phyloP scores from a whole-genome alignment of 2,329 filamentous ascomycete species.

The Colletotrichum lentis region DNA sequence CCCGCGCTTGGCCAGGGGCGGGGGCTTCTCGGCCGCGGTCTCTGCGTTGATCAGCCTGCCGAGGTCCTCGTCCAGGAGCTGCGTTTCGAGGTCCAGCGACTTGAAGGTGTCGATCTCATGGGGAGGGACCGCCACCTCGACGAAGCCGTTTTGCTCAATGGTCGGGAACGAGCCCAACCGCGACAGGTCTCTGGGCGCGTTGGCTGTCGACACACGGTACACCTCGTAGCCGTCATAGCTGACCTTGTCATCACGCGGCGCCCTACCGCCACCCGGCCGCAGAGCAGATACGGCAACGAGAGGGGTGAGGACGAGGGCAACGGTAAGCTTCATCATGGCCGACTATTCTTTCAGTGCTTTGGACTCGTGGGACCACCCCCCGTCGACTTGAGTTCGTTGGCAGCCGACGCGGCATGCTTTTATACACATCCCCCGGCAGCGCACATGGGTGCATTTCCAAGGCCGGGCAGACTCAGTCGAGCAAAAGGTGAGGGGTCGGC shows the following conservation, averaged over 20 bases:
- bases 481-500: slow-evolving; percentile 27
- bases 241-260: slow-evolving; percentile 28
- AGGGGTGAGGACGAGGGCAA: slow-evolving; percentile 14
- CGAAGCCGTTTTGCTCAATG: slow-evolving; percentile 42
- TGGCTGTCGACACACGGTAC: slow-evolving; percentile 42
- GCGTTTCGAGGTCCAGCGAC: slow-evolving; percentile 41
- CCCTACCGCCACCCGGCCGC: not conserved
- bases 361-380: not conserved
- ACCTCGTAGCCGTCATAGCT: slow-evolving; percentile 48
- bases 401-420: not conserved
- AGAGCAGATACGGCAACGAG: slow-evolving; percentile 17
- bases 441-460: not conserved
- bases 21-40: slow-evolving; percentile 39
- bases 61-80: slow-evolving; percentile 43
- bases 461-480: not conserved
- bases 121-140: slow-evolving; percentile 48
- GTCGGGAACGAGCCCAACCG: slow-evolving; percentile 39
- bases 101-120: slow-evolving; percentile 43
- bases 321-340: slow-evolving; percentile 31
- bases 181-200: slow-evolving; percentile 37
- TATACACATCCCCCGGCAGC: not conserved
- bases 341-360: not conserved
- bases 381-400: not conserved
- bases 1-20: slow-evolving; percentile 38
- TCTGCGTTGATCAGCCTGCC: slow-evolving; percentile 45